These are phyloP conservation scores for Euphorbia schlechtendalii DNA, from an alignment of 441 rosid species.

Conservation along the genomic window DNA sequence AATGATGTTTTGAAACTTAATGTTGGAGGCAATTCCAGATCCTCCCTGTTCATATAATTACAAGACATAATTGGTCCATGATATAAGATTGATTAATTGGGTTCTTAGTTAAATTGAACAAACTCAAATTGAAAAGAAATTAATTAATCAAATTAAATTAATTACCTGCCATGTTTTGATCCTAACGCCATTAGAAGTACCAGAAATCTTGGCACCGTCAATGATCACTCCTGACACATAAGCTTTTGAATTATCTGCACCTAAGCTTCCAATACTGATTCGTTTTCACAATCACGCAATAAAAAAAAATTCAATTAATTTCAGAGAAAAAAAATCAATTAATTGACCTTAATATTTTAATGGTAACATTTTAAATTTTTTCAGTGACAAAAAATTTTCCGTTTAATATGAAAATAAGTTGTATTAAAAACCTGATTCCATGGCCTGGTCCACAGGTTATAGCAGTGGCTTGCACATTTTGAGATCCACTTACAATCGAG, in stretches of 20 bases:
- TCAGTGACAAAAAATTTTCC: too few relatives aligned
- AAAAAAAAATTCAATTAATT: too few relatives aligned
- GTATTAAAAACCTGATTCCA: constrained; percentile 57
- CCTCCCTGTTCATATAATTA: constrained; percentile 53
- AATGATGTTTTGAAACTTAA: constrained; percentile 54
- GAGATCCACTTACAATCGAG: constrained; percentile 64
- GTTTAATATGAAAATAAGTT: not conserved
- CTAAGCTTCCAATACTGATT: constrained; percentile 73
- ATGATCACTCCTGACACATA: constrained; percentile 58
- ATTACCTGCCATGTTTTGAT: constrained; percentile 81
- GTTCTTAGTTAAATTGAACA: too few relatives aligned
- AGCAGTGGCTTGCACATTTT: constrained; percentile 44
- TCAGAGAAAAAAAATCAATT: too few relatives aligned
- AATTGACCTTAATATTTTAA: too few relatives aligned
- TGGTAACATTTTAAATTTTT: too few relatives aligned
- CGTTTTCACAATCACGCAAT: too few relatives aligned
- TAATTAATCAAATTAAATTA: not conserved
- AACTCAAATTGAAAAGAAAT: too few relatives aligned
- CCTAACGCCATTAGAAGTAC: constrained; percentile 72
- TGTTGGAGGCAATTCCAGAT: constrained; percentile 64
- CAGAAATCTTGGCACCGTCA: constrained; percentile 47
- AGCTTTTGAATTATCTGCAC: constrained; percentile 41
- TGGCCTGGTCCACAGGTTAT: constrained; percentile 86
- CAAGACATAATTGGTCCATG: too few relatives aligned
- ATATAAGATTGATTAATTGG: too few relatives aligned